A percentile compares a stretch with the other conserved stretches of the same genome.
Evolutionary conservation across 2,329 filamentous ascomycete species (phyloP).

Genomic region (Chalara sp.): DNA sequence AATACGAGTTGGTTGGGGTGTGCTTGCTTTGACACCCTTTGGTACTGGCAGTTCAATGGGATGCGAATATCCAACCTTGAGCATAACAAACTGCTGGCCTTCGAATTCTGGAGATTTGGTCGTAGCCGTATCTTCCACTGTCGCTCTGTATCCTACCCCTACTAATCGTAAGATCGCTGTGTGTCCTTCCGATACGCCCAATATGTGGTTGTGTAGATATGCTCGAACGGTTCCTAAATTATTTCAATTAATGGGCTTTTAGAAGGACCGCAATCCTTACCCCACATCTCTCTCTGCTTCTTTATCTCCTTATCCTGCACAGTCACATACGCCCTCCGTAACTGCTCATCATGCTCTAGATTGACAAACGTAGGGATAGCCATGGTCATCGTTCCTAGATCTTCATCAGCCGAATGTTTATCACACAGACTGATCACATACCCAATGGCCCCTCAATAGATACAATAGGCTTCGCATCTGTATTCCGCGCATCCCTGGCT

Average conservation of each 20-base stretch:
- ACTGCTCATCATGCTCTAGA: slow-evolving; percentile 58
- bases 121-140: slow-evolving; percentile 68
- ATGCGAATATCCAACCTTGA: slow-evolving; percentile 97
- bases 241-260: background rate
- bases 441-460: slow-evolving; percentile 77
- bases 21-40: slow-evolving; percentile 74
- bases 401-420: background rate
- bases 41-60: slow-evolving; percentile 87
- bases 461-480: slow-evolving; percentile 56
- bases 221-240: slow-evolving; percentile 75
- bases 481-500: slow-evolving; percentile 11
- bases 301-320: slow-evolving; percentile 62
- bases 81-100: slow-evolving; percentile 80
- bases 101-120: slow-evolving; percentile 62
- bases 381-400: slow-evolving; percentile 64
- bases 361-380: slow-evolving; percentile 73
- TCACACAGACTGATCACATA: slow-evolving; percentile 29
- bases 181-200: slow-evolving; percentile 94
- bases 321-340: slow-evolving; percentile 58
- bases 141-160: slow-evolving; percentile 91
- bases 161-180: slow-evolving; percentile 88
- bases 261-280: slow-evolving; percentile 36
- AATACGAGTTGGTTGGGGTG: slow-evolving; percentile 85
- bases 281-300: slow-evolving; percentile 93
- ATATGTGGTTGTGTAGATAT: slow-evolving; percentile 83